phyloP scores from a whole-genome alignment of 2,329 filamentous ascomycete genomes.

The Alternaria sp. region DNA sequence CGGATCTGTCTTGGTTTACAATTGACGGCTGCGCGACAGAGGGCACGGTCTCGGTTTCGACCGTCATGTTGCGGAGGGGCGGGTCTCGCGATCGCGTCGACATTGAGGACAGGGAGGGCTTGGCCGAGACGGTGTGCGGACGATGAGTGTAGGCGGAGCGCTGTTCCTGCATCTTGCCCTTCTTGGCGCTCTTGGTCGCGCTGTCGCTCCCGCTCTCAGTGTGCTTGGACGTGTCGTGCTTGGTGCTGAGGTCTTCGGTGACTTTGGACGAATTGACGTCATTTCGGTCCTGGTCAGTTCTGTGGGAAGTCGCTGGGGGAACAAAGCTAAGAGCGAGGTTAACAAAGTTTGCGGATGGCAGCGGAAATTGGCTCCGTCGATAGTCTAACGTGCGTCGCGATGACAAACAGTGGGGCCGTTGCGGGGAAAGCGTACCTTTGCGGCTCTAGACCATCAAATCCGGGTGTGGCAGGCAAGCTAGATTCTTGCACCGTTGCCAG shows the following conservation, averaged over 20 bases:
- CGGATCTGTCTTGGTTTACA: conserved; percentile 62
- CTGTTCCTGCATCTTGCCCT: conserved; percentile 52
- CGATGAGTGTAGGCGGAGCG: conserved; percentile 51
- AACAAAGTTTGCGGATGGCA: conserved; percentile 25
- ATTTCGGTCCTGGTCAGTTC: conserved; percentile 50
- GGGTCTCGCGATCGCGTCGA: conserved; percentile 70
- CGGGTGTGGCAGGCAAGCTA: conserved; percentile 73
- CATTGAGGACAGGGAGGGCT: conserved; percentile 73
- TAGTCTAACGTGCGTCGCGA: conserved; percentile 31
- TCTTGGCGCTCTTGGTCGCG: conserved; percentile 46
- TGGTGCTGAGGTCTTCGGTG: conserved; percentile 55
- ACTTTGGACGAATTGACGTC: conserved; percentile 54
- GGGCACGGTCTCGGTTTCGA: conserved; percentile 94
- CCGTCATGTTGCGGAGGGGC: conserved; percentile 90
- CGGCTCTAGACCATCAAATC: conserved; percentile 48
- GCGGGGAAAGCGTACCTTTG: conserved; percentile 41
- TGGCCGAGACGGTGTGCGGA: conserved; percentile 59
- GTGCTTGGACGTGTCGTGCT: conserved; percentile 46
- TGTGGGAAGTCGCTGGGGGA: conserved; percentile 26
- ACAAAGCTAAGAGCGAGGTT: conserved; percentile 26
- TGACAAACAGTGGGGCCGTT: conserved; percentile 37
- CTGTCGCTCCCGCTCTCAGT: conserved; percentile 71
- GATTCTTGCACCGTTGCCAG: conserved; percentile 93
- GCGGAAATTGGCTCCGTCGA: conserved; percentile 23
- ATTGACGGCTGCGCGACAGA: conserved; percentile 86